Base-by-base conservation (phyloP, 768 basidiomycete species). In the Hypholoma sublateritium region DNA sequence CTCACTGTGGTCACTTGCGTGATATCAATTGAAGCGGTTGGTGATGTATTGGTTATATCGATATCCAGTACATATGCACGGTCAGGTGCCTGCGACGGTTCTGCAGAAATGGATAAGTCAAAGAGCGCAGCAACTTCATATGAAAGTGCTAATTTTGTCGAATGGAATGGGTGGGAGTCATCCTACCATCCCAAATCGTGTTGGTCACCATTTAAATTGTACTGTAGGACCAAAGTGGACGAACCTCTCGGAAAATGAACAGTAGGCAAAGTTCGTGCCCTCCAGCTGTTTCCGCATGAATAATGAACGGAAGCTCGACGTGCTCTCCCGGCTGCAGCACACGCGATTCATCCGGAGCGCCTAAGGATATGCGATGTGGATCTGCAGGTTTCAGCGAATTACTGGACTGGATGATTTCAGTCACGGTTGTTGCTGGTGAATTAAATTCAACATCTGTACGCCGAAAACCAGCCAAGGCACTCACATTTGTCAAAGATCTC, bases 1-100 rank as follows among this genome's bases (percentile, higher is more conserved):
- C 92, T 93, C 49, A 92, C 59, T 24, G 82, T 77, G 3, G 79
- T 80, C 6, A 94, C 62, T 61, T 90, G 85, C 3, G 75, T 76
- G 16, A 95, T 60, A 14, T 69, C 63, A 32, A 90, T 64, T 14
- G 75, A 64, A 21, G 67, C 67, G 4, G 73, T 73, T 17, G 72
- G 65, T 0, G 75, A 74, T 0, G 77, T 55, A 65, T 89, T 90
- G 49, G 78, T 78, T 6, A 91, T 62, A 59, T 85, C 81, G 9
- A 89, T 59, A 52, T 80, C 75, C 24, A 90, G 52, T 6, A 77
- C 65, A 66, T 83, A 89, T n/a, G 76, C 62, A 55, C 79, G 63
- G 13, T 84, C 81, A 21, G 62, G 60, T 8, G 79, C 77, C 35
- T 74, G 73, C 25, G 78, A 80, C 0, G 89, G 85, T n/a, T 74